Conservation (phyloP, 2,329 filamentous ascomycete genomes). For the Conoideocrella luteorostrata region DNA sequence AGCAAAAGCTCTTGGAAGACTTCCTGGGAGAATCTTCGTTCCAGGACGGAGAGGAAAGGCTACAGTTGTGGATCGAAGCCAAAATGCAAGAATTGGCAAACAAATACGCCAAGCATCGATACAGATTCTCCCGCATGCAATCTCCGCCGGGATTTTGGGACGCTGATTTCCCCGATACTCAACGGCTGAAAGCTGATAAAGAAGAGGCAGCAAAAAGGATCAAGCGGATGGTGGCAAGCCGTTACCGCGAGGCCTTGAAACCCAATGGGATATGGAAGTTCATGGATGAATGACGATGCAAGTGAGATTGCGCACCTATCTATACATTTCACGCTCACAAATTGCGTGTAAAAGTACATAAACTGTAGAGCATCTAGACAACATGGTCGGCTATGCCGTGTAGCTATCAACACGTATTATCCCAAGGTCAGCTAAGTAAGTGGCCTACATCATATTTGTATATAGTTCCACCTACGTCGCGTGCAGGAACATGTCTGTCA, state of each 20-base stretch:
- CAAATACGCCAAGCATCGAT: slow-evolving; percentile 68
- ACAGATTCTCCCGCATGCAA: slow-evolving; percentile 61
- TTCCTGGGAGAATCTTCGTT: slow-evolving; percentile 54
- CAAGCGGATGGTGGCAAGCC: slow-evolving; percentile 59
- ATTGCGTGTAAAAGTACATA: too few species aligned
- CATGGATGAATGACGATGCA: slow-evolving; percentile 60
- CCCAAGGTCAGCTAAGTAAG: too few species aligned
- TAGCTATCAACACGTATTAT: too few species aligned
- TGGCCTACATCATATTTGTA: too few species aligned
- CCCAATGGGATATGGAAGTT: slow-evolving; percentile 73
- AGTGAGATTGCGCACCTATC: not conserved
- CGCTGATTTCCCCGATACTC: slow-evolving; percentile 81
- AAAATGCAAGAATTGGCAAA: slow-evolving; percentile 68
- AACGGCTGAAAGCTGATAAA: slow-evolving; percentile 64
- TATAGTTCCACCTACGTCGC: too few species aligned
- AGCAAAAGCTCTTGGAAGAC: slow-evolving; percentile 46
- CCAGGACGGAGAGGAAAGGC: slow-evolving; percentile 52
- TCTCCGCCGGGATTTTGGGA: slow-evolving; percentile 90
- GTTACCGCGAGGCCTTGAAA: slow-evolving; percentile 76
- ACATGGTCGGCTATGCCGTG: too few species aligned
- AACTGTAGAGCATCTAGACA: too few species aligned
- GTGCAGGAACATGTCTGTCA: too few species aligned
- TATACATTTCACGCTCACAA: too few species aligned
- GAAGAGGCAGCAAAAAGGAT: slow-evolving; percentile 59
- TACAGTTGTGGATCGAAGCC: slow-evolving; percentile 67